A percentile compares a stretch with the other conserved stretches of the same genome.
Conservation (phyloP, 495 filamentous ascomycete genomes). For the Penicillium malachiteum region DNA sequence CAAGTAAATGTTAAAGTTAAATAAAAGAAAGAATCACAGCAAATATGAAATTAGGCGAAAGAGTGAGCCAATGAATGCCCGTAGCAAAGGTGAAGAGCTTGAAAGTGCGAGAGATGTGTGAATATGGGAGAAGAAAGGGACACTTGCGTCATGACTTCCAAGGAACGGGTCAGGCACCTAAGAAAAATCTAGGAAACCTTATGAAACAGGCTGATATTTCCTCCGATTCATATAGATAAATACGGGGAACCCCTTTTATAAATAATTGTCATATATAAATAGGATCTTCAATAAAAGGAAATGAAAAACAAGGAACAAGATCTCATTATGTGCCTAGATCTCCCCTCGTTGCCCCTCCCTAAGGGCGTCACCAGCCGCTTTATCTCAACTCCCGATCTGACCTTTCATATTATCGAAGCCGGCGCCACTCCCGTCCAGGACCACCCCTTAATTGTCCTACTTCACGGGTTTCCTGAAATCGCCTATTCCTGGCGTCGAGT, state of each 20-base stretch:
- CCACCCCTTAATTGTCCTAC: constrained; percentile 59
- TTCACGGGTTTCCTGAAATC: constrained; percentile 67
- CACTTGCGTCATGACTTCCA: constrained; percentile 38
- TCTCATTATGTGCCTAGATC: constrained; percentile 11
- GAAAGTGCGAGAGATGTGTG: neutral
- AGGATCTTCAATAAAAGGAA: neutral
- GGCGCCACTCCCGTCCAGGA: constrained; percentile 34
- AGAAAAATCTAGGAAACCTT: neutral
- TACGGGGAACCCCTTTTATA: neutral
- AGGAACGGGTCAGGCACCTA: constrained; percentile 16
- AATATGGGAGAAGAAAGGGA: neutral
- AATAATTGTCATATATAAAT: too few relatives aligned
- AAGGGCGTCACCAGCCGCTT: constrained; percentile 49
- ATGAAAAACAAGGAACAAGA: neutral
- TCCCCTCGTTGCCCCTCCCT: constrained; percentile 52
- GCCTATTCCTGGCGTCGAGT: constrained; percentile 69
- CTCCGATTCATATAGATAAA: constrained; percentile 1
- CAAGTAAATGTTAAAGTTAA: neutral
- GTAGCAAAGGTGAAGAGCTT: constrained; percentile 6
- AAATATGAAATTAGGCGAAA: neutral
- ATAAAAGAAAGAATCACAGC: constrained; percentile 2
- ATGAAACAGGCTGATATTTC: constrained; percentile 21
- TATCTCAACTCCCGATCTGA: constrained; percentile 50
- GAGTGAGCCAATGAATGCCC: constrained; percentile 4
- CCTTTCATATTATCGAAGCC: constrained; percentile 60